Conservation (phyloP, 1,284 basidiomycete species). For the Ustanciosporium gigantosporum region DNA sequence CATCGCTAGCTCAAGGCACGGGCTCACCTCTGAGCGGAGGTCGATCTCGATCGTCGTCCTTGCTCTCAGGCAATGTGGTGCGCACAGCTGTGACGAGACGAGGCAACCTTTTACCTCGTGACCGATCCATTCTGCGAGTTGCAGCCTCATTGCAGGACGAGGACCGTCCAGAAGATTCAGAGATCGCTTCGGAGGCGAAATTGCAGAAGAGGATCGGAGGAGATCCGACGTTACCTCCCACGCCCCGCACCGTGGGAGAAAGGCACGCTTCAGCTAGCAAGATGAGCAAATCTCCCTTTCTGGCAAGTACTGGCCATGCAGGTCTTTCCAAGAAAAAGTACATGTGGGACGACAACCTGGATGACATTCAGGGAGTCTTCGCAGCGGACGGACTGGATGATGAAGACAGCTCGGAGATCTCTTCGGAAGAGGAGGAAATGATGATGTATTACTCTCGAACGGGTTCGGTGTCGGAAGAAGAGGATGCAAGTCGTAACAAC, state of each 20-base stretch:
- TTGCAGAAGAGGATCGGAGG: constrained; percentile 48
- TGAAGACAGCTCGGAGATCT: constrained; percentile 18
- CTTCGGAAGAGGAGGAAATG: constrained; percentile 28
- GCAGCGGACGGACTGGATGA: constrained; percentile 22
- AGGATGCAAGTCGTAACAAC: constrained; percentile 8
- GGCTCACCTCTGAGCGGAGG: constrained; percentile 12
- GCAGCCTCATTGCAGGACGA: constrained; percentile 54
- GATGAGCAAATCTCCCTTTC: constrained; percentile 14
- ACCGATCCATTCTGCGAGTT: constrained; percentile 48
- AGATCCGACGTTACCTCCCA: constrained; percentile 26
- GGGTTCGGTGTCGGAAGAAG: constrained; percentile 19
- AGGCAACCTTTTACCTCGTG: constrained; percentile 33
- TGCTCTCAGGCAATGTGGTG: constrained; percentile 23
- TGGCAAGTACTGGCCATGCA: constrained; percentile 1
- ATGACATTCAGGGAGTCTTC: constrained; percentile 35
- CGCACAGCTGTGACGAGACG: constrained; percentile 26
- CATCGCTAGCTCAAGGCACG: constrained; percentile 8
- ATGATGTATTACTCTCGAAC: constrained; percentile 35
- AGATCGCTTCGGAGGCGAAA: constrained; percentile 57
- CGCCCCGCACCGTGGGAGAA: constrained; percentile 13
- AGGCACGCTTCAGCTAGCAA: neutral
- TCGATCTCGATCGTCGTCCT: constrained; percentile 17
- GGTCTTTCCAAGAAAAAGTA: constrained; percentile 6
- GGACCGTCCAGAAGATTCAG: constrained; percentile 43
- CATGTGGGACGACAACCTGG: constrained; percentile 42